A percentile compares a stretch with the other conserved stretches of the same genome.
phyloP scores from a whole-genome alignment of 108 stramenopile genomes.

The Cylindrotheca fusiformis region DNA sequence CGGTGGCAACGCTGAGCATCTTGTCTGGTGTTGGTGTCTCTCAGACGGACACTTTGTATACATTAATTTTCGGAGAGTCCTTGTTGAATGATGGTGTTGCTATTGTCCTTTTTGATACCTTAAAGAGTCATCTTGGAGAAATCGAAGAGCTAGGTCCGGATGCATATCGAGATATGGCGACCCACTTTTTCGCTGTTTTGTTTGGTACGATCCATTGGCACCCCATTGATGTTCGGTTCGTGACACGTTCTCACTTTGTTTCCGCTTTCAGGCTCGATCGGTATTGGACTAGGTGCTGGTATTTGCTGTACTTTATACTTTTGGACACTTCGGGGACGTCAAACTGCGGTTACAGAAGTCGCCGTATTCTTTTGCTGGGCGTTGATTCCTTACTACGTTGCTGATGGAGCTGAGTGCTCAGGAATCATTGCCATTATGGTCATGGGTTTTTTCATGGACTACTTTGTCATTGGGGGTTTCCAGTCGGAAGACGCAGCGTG shows the following conservation, averaged over 20 bases:
- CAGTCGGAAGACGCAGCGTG: constrained; percentile 30
- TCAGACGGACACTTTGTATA: constrained; percentile 77
- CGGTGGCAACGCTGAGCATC: constrained; percentile 81
- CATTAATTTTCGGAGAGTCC: constrained; percentile 91
- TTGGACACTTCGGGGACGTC: constrained; percentile 47
- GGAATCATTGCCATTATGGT: constrained; percentile 67
- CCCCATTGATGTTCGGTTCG: neutral
- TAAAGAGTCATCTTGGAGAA: constrained; percentile 37
- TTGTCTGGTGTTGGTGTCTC: constrained; percentile 70
- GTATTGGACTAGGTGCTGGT: constrained; percentile 59
- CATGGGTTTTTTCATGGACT: constrained; percentile 72
- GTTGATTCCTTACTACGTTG: constrained; percentile 74
- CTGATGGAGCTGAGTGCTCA: constrained; percentile 53
- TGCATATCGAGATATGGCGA: constrained; percentile 28
- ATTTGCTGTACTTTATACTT: constrained; percentile 60
- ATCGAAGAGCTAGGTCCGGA: constrained; percentile 17
- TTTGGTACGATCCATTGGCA: constrained; percentile 2
- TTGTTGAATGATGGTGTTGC: constrained; percentile 96
- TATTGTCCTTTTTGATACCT: constrained; percentile 55
- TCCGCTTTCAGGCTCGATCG: constrained; percentile 39
- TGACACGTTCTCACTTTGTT: constrained; percentile 18
- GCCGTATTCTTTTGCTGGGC: constrained; percentile 67
- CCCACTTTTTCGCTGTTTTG: constrained; percentile 34
- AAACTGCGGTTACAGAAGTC: constrained; percentile 59
- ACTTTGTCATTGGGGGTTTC: constrained; percentile 56